These are phyloP conservation scores for Fusarium longipes DNA, from an alignment of 2,329 filamentous ascomycete genomes.

Conservation along the genomic window DNA sequence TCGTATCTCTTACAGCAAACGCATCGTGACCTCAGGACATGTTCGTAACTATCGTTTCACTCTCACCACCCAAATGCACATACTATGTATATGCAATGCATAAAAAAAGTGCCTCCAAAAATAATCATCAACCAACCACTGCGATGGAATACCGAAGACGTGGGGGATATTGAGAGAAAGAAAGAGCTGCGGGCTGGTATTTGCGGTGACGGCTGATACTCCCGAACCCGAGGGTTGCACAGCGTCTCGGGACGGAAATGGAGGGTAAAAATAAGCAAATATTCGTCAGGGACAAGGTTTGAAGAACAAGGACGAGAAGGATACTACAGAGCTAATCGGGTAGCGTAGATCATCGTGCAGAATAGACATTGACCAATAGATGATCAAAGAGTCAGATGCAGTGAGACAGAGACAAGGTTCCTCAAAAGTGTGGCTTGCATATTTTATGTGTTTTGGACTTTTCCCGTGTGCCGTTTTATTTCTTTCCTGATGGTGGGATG, in stretches of 20 bases:
- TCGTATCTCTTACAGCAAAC: neutral
- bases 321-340: neutral
- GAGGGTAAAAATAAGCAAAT: neutral
- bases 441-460: neutral
- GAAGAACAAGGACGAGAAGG: neutral
- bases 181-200: neutral
- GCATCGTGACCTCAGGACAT: neutral
- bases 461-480: neutral
- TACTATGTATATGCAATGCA: neutral
- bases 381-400: no score
- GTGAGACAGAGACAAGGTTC: no score
- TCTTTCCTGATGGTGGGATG: constrained; percentile 4
- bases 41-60: neutral
- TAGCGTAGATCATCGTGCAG: constrained; percentile 7
- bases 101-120: neutral
- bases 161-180: neutral
- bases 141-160: neutral
- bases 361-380: no score
- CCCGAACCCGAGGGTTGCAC: constrained; percentile 26
- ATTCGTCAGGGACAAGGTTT: neutral
- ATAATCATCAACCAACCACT: neutral
- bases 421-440: constrained; percentile 17
- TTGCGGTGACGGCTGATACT: constrained; percentile 3
- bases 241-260: constrained; percentile 6
- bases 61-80: neutral